These are phyloP conservation scores for Komagataella kurtzmanii DNA, from an alignment of 805 yeast species.

Conservation along the genomic window DNA sequence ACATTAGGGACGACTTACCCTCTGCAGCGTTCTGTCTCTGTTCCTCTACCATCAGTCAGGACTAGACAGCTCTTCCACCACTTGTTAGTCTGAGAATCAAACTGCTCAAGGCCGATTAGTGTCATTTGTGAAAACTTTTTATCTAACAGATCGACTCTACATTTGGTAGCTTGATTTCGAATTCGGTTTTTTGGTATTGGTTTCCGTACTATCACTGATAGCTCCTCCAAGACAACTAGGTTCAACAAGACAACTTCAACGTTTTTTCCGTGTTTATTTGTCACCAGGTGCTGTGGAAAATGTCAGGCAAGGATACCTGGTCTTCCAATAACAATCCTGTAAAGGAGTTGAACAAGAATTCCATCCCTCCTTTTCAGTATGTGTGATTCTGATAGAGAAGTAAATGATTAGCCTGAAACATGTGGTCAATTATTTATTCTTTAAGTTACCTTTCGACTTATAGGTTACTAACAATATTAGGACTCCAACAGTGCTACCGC, in stretches of 20 bases:
- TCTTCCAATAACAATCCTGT: neutral
- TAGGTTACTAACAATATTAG: neutral
- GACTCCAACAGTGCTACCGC: neutral
- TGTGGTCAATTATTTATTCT: neutral
- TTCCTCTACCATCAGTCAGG: neutral
- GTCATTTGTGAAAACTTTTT: neutral
- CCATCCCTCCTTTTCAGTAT: constrained; percentile 1
- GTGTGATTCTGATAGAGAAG: neutral
- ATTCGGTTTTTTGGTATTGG: neutral
- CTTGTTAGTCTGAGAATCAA: neutral
- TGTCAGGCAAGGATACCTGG: neutral
- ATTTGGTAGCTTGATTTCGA: neutral
- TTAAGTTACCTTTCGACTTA: neutral
- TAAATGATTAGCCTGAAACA: neutral
- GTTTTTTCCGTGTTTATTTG: neutral
- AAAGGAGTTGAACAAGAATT: neutral
- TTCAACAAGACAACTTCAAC: neutral
- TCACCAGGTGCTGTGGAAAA: neutral
- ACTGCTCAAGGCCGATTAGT: neutral
- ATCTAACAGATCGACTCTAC: neutral
- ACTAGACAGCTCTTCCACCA: neutral
- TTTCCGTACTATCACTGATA: neutral
- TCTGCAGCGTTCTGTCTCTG: neutral
- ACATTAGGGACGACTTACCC: neutral
- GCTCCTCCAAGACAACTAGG: neutral